A percentile compares a stretch with the other conserved stretches of the same genome.
Evolutionary conservation across 2,329 filamentous ascomycete genomes (phyloP).

Genomic region (Diaporthe caulivora): DNA sequence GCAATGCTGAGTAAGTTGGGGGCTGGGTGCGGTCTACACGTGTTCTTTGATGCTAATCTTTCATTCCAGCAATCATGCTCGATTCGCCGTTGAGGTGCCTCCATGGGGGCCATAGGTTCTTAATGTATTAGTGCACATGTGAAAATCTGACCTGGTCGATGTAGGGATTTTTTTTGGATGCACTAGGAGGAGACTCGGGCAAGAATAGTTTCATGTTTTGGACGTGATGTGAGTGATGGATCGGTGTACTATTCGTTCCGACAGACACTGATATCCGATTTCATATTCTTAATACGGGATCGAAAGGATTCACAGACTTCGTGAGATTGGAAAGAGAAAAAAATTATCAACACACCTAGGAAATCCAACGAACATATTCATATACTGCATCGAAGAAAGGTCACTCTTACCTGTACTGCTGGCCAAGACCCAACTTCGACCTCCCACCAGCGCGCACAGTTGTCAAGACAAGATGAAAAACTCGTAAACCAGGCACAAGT

Average conservation of each 20-base stretch:
- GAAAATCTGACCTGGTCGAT: no score
- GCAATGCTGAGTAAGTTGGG: background rate
- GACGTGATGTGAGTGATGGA: no score
- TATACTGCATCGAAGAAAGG: no score
- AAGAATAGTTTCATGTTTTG: no score
- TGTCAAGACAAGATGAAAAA: background rate
- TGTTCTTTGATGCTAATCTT: background rate
- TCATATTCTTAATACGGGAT: background rate
- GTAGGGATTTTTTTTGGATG: no score
- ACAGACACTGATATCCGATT: no score
- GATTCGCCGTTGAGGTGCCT: background rate
- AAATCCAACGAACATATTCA: no score
- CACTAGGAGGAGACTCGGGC: no score
- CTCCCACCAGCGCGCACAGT: background rate
- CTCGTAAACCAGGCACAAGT: background rate
- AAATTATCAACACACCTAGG: background rate
- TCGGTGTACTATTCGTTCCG: no score
- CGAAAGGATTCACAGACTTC: background rate
- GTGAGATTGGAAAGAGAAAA: background rate
- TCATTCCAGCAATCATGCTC: background rate
- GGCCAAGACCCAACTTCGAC: background rate
- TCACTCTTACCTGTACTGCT: no score
- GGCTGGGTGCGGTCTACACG: background rate
- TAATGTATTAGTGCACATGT: background rate
- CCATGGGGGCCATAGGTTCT: conserved; percentile 1